These are phyloP conservation scores for Suillus americanus DNA, from an alignment of 768 basidiomycete genomes.

Conservation along the genomic window DNA sequence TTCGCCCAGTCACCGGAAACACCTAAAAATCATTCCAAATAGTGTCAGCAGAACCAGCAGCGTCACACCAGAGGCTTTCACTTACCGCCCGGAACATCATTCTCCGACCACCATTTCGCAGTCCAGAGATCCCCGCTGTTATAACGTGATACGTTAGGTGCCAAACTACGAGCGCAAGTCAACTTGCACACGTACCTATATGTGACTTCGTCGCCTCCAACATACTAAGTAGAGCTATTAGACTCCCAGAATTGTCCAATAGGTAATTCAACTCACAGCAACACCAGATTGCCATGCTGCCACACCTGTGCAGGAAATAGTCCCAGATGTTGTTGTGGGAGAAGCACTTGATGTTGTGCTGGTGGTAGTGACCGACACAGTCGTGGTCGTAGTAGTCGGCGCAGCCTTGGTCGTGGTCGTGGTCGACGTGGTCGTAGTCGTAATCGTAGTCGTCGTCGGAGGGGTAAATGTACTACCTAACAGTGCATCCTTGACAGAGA, in stretches of 20 bases:
- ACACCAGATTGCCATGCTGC: constrained; percentile 38
- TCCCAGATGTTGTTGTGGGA: constrained; percentile 20
- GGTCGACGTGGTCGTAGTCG: constrained; percentile 7
- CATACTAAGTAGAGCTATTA: constrained; percentile 35
- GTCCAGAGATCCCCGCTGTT: constrained; percentile 49
- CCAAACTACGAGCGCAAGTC: no score
- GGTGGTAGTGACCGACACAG: constrained; percentile 2
- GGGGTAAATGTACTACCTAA: constrained; percentile 13
- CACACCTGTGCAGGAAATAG: constrained; percentile 41
- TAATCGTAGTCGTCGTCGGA: constrained; percentile 24
- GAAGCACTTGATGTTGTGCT: constrained; percentile 24
- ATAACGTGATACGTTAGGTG: neutral
- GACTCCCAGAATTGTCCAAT: neutral
- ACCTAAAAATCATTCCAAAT: constrained; percentile 9
- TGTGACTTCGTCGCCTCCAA: constrained; percentile 38
- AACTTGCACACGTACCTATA: constrained; percentile 34
- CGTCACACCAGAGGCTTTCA: constrained; percentile 11
- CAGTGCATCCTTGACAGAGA: constrained; percentile 42
- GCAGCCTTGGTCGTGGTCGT: constrained; percentile 15
- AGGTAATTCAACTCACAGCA: constrained; percentile 33
- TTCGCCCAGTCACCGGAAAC: constrained; percentile 33
- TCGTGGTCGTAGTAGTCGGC: constrained; percentile 12
- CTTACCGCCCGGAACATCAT: constrained; percentile 36
- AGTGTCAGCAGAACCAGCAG: neutral
- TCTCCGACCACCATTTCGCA: constrained; percentile 48